phyloP scores from a whole-genome alignment of 2,329 filamentous ascomycete species.

The Talaromyces pinophilus region DNA sequence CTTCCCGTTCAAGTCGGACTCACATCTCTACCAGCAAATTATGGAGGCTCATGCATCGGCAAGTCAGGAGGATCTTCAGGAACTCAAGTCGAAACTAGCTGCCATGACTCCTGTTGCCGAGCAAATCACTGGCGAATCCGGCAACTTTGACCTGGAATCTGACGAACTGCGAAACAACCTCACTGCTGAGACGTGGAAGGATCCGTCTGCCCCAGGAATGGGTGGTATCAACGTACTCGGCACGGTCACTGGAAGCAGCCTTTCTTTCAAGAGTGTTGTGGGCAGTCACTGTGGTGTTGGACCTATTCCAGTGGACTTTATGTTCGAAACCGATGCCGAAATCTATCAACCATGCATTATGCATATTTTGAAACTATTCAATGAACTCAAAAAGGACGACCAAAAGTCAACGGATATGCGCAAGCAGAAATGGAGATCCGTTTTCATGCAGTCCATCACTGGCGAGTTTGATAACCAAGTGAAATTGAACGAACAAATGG shows the following conservation, averaged over 20 bases:
- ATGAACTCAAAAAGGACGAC: conserved; percentile 27
- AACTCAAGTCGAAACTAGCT: conserved; percentile 29
- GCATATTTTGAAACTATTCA: conserved; percentile 37
- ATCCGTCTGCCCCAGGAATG: conserved; percentile 30
- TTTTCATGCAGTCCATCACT: conserved; percentile 37
- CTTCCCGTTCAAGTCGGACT: conserved; percentile 34
- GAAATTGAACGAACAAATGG: conserved; percentile 37
- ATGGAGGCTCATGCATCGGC: conserved; percentile 28
- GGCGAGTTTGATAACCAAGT: conserved; percentile 34
- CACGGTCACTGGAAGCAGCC: conserved; percentile 33
- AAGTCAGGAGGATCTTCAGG: conserved; percentile 20
- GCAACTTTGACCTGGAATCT: conserved; percentile 22
- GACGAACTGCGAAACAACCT: conserved; percentile 18
- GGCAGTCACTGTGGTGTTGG: conserved; percentile 36
- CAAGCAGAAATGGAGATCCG: conserved; percentile 34
- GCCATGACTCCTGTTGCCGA: conserved; percentile 34
- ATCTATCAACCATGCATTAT: conserved; percentile 39
- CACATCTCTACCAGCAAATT: conserved; percentile 32
- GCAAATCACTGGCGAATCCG: conserved; percentile 33
- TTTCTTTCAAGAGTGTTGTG: conserved; percentile 37
- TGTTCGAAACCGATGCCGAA: conserved; percentile 32
- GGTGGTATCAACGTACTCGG: conserved; percentile 36
- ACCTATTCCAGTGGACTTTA: conserved; percentile 35
- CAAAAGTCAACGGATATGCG: conserved; percentile 23
- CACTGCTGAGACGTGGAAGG: conserved; percentile 26